Base-by-base conservation (phyloP, 1,139 yeast genomes). In the Protomyces pachydermus region DNA sequence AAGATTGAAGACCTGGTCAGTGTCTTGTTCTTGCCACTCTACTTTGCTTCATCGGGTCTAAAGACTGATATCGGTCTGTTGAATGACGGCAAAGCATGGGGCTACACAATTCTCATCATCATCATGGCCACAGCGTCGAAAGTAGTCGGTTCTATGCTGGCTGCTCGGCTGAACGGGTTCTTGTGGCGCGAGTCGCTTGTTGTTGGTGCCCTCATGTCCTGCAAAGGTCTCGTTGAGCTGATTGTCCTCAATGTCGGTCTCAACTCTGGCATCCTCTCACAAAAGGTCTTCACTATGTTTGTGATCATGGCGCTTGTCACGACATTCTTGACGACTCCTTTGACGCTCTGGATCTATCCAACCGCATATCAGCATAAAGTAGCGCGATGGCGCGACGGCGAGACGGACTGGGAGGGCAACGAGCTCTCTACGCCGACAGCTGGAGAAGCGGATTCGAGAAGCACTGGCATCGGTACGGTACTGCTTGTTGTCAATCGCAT, bases 191-290 rank as follows among this genome's bases (percentile, higher is more conserved):
- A 87, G 72, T 82, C 90, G 1, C 74, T 85, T 42, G 80, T 91
- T 0, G 91, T 87, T 42, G 95, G 95, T 63, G 82, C 86, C n/a
- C 79, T 88, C 69, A 87, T 88, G 93, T 86, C 91, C 10, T 88
- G 95, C 79, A 88, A 88, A 74, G 95, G 95, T 75, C 63, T 69
- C 14, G 70, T 69, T 34, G 91, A 86, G 74, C 84, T 88, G 71
- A 91, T 88, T 57, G 95, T 87, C 28, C 78, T 88, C 68, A 84
- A 83, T 56, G 84, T 86, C 55, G 95, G 95, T 64, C 79, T 87
- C 66, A 83, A 82, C 68, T 87, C 93, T 1, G 82, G 82, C 0
- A 87, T 88, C 64, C 82, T 88, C 52, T 78, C 84, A 5, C 79
- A 80, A 65, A 83, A 81, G 68, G 84, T 85, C 1, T 88, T 83